Evolutionary conservation across 768 basidiomycete species (phyloP), one percentile per base, ranked within the genome.

Genomic region (Tylopilus sp.): DNA sequence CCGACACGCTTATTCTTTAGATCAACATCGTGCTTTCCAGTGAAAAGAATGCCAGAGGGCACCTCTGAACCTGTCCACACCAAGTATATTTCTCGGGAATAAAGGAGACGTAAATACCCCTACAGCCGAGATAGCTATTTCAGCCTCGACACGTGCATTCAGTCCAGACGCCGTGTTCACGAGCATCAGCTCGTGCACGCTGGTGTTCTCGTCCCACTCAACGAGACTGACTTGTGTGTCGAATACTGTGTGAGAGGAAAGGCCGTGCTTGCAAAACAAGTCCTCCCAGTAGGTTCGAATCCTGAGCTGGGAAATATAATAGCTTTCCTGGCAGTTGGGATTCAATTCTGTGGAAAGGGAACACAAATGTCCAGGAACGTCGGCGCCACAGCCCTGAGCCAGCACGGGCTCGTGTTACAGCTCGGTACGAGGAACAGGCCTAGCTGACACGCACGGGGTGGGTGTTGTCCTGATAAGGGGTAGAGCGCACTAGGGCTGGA

Each of bases 1-100:
- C 78, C 82, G 7, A 86, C 74, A 23, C 72, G 69, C 64, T 81
- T 82, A 2, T 76, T 77, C 51, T 67, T 68, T 49, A 85, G 60
- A 40, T 72, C 61, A 17, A 84, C 73, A 57, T 78, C 78, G 44
- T 81, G 78, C 66, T 81, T n/a, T 21, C 36, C 82, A 86, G 48
- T 64, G 59, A 20, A 79, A 75, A 26, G 82, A 79, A 62, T 85
- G 84, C 69, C 78, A 85, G 17, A 71, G 44, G 11, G 63, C 59
- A 30, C 33, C 84, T 40, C 70, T 65, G 60, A 83, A 85, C 3
- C 57, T 61, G 36, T 38, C 22, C 10, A 21, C 21, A 22, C 47
- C 38, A 17, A 25, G 22, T n/a, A 36, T n/a, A 18, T 39, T 15
- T n/a, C 22, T 44, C 33, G n/a, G 35, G 33, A 40, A 23, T 21